These are phyloP conservation scores for Paramecium tetraurelia DNA, from an alignment of 73 alveolate species.

Conservation along the genomic window DNA sequence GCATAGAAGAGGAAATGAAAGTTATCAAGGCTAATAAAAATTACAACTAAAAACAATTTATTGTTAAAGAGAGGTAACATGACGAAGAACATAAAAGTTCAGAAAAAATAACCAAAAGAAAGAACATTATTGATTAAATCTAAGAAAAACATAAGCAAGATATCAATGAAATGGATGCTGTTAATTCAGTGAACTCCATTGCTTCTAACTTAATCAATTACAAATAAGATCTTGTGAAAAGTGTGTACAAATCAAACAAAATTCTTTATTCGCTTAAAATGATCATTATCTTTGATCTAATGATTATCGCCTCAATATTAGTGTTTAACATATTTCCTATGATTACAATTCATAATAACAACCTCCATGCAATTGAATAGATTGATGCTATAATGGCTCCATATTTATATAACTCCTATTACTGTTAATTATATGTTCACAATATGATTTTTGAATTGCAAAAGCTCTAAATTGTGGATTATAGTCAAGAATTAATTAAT, in stretches of 20 bases:
- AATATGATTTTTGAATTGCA: not conserved
- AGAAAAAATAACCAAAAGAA: not conserved
- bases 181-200: not conserved
- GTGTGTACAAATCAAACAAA: not conserved
- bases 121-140: not conserved
- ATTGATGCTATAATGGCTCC: conserved; percentile 13
- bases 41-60: not conserved
- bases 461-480: not conserved
- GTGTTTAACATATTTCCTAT: not conserved
- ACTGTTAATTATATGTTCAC: not conserved
- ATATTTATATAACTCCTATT: not conserved
- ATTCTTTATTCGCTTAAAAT: not conserved
- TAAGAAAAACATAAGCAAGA: not conserved
- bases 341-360: not conserved
- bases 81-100: not conserved
- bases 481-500: not conserved
- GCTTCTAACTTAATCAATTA: not conserved
- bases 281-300: not conserved
- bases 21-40: not conserved
- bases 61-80: not conserved
- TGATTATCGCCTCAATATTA: not conserved
- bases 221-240: not conserved
- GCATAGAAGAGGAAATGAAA: not conserved
- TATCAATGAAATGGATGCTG: conserved; percentile 17
- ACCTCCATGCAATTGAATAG: not conserved